Evolutionary conservation across 2,329 filamentous ascomycete species (phyloP).

Genomic region (Paracorniculantispora psalliotae): DNA sequence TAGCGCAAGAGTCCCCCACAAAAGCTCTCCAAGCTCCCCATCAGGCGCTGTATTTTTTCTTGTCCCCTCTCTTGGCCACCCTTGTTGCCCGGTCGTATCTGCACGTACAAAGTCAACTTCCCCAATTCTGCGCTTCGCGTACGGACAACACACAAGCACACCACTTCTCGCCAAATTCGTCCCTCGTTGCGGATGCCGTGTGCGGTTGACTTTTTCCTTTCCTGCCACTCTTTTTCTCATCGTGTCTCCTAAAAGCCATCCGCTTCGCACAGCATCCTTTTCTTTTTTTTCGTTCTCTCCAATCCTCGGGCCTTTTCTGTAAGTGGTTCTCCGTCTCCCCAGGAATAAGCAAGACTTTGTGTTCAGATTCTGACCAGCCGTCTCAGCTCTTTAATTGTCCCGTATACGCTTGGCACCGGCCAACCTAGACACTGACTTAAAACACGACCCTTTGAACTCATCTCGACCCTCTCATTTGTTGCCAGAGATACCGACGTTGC

Average conservation of each 20-base stretch:
- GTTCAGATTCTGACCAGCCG: not conserved
- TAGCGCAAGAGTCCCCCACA: slow-evolving; percentile 1
- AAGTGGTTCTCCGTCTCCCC: not conserved
- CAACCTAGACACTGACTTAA: not conserved
- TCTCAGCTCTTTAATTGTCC: slow-evolving; percentile 6
- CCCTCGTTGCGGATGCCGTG: not conserved
- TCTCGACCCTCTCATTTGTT: not conserved
- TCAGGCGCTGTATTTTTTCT: slow-evolving; percentile 5
- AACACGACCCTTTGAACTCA: not conserved
- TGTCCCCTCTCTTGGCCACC: not conserved
- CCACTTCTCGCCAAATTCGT: not conserved
- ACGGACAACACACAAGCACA: slow-evolving; percentile 1
- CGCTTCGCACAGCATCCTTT: not conserved
- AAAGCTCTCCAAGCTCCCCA: slow-evolving; percentile 1
- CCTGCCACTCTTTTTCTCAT: not conserved
- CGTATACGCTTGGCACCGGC: not conserved
- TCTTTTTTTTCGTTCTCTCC: not conserved
- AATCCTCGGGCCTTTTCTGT: not conserved
- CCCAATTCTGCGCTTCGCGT: not conserved
- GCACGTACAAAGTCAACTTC: not conserved
- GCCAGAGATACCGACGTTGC: not conserved
- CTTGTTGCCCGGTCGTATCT: not conserved
- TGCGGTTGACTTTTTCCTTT: not conserved
- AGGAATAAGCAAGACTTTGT: not conserved
- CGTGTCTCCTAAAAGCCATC: not conserved